Evolutionary conservation across 192 early-diverging fungal genomes (phyloP).

Genomic region (Backusella mclennaniae): DNA sequence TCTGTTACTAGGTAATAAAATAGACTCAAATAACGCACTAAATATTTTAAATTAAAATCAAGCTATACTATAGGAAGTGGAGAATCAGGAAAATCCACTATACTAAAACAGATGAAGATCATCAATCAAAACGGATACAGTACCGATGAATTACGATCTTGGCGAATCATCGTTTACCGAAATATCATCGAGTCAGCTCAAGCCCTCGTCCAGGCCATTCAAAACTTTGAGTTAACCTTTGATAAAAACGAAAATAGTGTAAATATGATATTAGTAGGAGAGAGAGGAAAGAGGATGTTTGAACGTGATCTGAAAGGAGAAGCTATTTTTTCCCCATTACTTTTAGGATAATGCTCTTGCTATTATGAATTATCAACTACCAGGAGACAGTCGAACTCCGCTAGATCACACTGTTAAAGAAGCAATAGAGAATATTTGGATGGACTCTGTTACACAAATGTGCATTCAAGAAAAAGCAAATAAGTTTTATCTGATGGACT

Average conservation of each 20-base stretch:
- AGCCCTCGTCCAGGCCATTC: slow-evolving; percentile 70
- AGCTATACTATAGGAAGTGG: slow-evolving; percentile 62
- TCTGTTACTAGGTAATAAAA: slow-evolving; percentile 57
- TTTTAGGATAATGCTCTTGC: neutral
- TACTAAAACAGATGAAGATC: slow-evolving; percentile 98
- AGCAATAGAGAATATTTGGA: slow-evolving; percentile 70
- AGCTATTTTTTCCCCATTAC: neutral
- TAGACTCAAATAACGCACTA: neutral
- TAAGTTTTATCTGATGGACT: slow-evolving; percentile 91
- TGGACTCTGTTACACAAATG: slow-evolving; percentile 63
- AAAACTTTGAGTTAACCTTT: slow-evolving; percentile 58
- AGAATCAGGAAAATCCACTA: slow-evolving; percentile 95
- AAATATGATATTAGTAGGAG: slow-evolving; percentile 18
- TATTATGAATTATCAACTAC: slow-evolving; percentile 1
- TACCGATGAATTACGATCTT: slow-evolving; percentile 71
- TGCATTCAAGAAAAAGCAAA: slow-evolving; percentile 66
- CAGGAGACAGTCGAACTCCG: slow-evolving; percentile 42
- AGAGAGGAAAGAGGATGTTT: neutral
- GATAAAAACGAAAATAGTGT: slow-evolving; percentile 50
- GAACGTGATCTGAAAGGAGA: neutral
- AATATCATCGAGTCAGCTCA: slow-evolving; percentile 86
- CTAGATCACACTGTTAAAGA: slow-evolving; percentile 67
- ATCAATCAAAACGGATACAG: slow-evolving; percentile 93
- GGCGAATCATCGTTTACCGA: slow-evolving; percentile 79
- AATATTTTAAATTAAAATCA: too few species aligned